Evolutionary conservation across 495 filamentous ascomycete species (phyloP).

Genomic region (Diplogelasinospora grovesii): DNA sequence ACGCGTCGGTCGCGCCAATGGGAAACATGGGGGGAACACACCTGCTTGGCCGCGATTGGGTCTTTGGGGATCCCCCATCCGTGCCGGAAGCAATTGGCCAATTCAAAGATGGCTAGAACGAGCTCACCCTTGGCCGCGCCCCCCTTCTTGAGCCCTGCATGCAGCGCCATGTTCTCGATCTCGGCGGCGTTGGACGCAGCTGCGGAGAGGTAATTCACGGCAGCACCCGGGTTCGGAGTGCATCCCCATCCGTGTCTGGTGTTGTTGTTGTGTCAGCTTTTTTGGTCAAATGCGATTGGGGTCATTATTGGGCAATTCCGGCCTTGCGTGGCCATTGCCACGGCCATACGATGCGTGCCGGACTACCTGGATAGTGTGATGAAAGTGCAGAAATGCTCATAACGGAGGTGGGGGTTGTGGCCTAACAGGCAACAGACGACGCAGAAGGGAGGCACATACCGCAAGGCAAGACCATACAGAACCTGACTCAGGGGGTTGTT

Average conservation of each 20-base stretch:
- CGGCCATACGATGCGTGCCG: conserved; percentile 11
- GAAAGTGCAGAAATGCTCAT: too few relatives aligned
- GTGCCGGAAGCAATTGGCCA: conserved; percentile 92
- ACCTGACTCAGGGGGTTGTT: conserved; percentile 96
- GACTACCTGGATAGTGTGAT: too few relatives aligned
- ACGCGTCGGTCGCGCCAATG: conserved; percentile 1
- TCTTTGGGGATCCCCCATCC: conserved; percentile 93
- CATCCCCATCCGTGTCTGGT: conserved; percentile 91
- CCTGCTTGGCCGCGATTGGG: conserved; percentile 69
- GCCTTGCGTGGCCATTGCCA: conserved; percentile 10
- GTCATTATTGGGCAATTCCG: conserved; percentile 14
- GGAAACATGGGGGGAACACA: conserved; percentile 19
- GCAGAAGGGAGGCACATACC: conserved; percentile 48
- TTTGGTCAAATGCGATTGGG: too few relatives aligned
- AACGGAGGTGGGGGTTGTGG: too few relatives aligned
- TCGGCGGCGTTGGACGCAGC: conserved; percentile 88
- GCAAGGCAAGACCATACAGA: conserved; percentile 85
- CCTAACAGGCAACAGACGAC: neutral
- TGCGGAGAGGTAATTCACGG: conserved; percentile 73
- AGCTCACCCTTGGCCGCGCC: conserved; percentile 95
- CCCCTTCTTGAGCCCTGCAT: conserved; percentile 83
- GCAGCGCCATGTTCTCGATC: conserved; percentile 75
- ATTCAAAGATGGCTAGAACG: conserved; percentile 92
- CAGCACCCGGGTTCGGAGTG: conserved; percentile 59
- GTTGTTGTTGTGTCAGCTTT: conserved; percentile 8